Conservation (phyloP, 2,329 filamentous ascomycete genomes). For the Fusarium pseudoanthophilum region DNA sequence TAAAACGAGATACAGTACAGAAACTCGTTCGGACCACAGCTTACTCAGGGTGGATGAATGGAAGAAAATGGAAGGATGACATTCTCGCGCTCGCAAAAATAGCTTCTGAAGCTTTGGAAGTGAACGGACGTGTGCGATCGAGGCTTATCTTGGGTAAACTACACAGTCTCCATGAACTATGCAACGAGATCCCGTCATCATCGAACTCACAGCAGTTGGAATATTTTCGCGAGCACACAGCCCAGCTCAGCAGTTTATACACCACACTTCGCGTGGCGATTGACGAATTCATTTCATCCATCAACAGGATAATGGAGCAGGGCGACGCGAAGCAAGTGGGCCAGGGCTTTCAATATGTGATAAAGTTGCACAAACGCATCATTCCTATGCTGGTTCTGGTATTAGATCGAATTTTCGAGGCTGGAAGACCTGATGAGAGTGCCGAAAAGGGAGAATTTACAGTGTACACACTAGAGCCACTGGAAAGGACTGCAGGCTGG, state of each 20-base stretch:
- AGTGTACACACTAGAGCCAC: conserved; percentile 18
- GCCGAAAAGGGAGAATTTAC: conserved; percentile 35
- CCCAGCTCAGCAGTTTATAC: conserved; percentile 4
- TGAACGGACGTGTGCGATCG: background rate
- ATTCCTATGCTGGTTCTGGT: conserved; percentile 43
- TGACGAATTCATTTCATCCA: conserved; percentile 2
- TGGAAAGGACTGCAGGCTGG: conserved; percentile 34
- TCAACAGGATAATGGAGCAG: conserved; percentile 6
- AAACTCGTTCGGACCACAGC: conserved; percentile 17
- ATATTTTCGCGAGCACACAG: conserved; percentile 22
- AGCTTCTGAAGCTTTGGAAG: background rate
- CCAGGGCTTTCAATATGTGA: conserved; percentile 2
- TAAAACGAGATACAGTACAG: conserved; percentile 16
- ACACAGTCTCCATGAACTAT: conserved; percentile 24
- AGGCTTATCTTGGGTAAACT: conserved; percentile 26
- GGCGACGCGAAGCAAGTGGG: background rate
- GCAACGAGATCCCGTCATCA: conserved; percentile 23
- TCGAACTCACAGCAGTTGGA: conserved; percentile 21
- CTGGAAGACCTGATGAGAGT: conserved; percentile 1
- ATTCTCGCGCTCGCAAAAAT: background rate
- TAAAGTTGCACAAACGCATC: conserved; percentile 29
- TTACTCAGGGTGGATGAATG: conserved; percentile 24
- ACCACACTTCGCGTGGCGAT: conserved; percentile 19
- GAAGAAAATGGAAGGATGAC: conserved; percentile 21
- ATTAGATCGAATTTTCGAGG: conserved; percentile 36